phyloP scores from a whole-genome alignment of 2,329 filamentous ascomycete species.

The Dothistroma septosporum region DNA sequence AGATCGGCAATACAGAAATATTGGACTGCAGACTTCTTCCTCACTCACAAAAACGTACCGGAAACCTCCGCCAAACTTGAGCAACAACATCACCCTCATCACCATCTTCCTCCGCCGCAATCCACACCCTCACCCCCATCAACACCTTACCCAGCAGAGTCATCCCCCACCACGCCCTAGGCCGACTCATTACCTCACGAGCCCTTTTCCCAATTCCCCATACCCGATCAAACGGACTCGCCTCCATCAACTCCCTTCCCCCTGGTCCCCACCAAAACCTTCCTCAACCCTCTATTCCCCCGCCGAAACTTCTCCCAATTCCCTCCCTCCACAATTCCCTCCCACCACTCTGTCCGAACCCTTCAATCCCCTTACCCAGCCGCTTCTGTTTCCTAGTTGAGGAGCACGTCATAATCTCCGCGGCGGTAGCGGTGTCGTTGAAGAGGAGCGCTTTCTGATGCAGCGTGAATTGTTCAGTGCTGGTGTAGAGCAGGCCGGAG shows the following conservation, averaged over 20 bases:
- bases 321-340: slow-evolving; percentile 12
- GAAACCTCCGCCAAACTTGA: background rate
- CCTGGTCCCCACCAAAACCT: slow-evolving; percentile 13
- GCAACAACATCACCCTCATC: background rate
- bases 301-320: slow-evolving; percentile 18
- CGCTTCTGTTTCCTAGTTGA: slow-evolving; percentile 12
- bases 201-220: slow-evolving; percentile 21
- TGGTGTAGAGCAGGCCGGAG: slow-evolving; percentile 10
- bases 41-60: background rate
- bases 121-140: slow-evolving; percentile 9
- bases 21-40: background rate
- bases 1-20: no score
- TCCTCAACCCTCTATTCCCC: slow-evolving; percentile 10
- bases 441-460: slow-evolving; percentile 18
- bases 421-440: slow-evolving; percentile 8
- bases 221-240: slow-evolving; percentile 15
- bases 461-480: slow-evolving; percentile 24
- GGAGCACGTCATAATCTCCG: slow-evolving; percentile 3
- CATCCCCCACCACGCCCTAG: slow-evolving; percentile 7
- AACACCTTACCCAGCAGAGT: slow-evolving; percentile 15
- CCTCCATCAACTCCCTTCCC: slow-evolving; percentile 14
- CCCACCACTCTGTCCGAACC: slow-evolving; percentile 12
- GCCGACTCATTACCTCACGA: slow-evolving; percentile 2
- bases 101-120: slow-evolving; percentile 4
- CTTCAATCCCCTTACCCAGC: slow-evolving; percentile 7